A percentile compares a stretch with the other conserved stretches of the same genome.
phyloP scores from a whole-genome alignment of 148 eudicot species.

The Amaranthus palmeri region DNA sequence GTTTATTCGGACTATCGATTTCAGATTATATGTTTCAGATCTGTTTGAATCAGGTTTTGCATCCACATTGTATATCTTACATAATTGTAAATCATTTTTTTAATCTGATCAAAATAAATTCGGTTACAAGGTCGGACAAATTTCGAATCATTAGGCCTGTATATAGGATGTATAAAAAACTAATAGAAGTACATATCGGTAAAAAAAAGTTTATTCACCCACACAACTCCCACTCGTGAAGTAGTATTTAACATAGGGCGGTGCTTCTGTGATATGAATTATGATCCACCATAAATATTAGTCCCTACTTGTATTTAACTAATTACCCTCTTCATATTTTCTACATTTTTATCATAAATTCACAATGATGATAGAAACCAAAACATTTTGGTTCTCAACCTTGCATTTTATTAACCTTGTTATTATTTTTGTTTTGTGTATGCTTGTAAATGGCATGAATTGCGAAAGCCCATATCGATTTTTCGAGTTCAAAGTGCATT shows the following conservation, averaged over 20 bases:
- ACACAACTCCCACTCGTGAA: slow-evolving; percentile 2
- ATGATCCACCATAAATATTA: not conserved
- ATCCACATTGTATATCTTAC: too few relatives aligned
- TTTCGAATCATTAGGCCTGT: too few relatives aligned
- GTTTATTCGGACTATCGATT: too few relatives aligned
- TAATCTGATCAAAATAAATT: too few relatives aligned
- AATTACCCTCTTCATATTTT: too few relatives aligned
- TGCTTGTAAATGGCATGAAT: slow-evolving; percentile 29
- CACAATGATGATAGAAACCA: slow-evolving; percentile 23
- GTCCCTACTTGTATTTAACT: not conserved
- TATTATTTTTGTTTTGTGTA: not conserved
- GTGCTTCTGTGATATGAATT: slow-evolving; percentile 4
- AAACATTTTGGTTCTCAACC: slow-evolving; percentile 14
- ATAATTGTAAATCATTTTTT: too few relatives aligned
- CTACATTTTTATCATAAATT: too few relatives aligned
- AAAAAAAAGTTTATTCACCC: not conserved
- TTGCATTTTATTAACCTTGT: slow-evolving; percentile 7
- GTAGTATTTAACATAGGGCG: not conserved
- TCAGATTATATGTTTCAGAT: too few relatives aligned
- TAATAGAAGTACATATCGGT: too few relatives aligned
- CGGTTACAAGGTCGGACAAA: too few relatives aligned
- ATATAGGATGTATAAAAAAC: too few relatives aligned
- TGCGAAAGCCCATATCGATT: slow-evolving; percentile 61
- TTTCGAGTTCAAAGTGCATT: slow-evolving; percentile 56
- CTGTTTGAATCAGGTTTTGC: too few relatives aligned